These are phyloP conservation scores for Fusarium sp. DNA, from an alignment of 2,329 filamentous ascomycete genomes.

Conservation along the genomic window DNA sequence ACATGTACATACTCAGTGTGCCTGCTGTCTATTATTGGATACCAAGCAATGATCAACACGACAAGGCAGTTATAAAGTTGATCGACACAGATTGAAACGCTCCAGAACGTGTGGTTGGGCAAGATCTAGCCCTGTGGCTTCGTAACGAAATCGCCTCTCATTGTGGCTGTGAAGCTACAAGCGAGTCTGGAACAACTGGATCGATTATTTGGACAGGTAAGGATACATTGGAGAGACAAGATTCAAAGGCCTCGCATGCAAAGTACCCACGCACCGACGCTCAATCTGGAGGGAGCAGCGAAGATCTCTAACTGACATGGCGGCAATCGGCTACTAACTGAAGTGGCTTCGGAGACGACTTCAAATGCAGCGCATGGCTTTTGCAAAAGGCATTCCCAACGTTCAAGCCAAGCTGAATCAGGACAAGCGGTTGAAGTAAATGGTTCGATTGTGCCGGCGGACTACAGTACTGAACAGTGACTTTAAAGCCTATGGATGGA, in stretches of 20 bases:
- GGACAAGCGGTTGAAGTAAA: conserved; percentile 33
- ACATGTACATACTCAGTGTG: not conserved
- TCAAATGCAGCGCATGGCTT: conserved; percentile 32
- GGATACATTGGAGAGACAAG: conserved; percentile 10
- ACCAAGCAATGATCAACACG: conserved; percentile 31
- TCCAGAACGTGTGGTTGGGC: conserved; percentile 8
- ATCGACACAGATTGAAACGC: conserved; percentile 8
- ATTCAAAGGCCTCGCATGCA: conserved; percentile 18
- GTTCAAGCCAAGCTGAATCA: conserved; percentile 33
- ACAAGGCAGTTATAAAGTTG: conserved; percentile 14
- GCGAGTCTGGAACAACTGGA: conserved; percentile 1
- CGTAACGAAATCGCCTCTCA: conserved; percentile 22
- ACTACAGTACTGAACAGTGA: not conserved
- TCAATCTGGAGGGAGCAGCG: conserved; percentile 25
- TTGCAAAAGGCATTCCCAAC: conserved; percentile 35
- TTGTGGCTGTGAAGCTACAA: conserved; percentile 29
- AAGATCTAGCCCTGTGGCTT: conserved; percentile 31
- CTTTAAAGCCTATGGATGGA: conserved; percentile 19
- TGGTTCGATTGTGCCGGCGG: conserved; percentile 42
- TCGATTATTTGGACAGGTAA: conserved; percentile 7
- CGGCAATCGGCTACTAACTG: conserved; percentile 16
- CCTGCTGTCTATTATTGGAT: not conserved
- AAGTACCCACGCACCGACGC: conserved; percentile 32
- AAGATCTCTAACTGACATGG: conserved; percentile 31
- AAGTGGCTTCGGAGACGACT: conserved; percentile 35